Base-by-base conservation (phyloP, 345 rosid species). In the Eucalyptus marginata region DNA sequence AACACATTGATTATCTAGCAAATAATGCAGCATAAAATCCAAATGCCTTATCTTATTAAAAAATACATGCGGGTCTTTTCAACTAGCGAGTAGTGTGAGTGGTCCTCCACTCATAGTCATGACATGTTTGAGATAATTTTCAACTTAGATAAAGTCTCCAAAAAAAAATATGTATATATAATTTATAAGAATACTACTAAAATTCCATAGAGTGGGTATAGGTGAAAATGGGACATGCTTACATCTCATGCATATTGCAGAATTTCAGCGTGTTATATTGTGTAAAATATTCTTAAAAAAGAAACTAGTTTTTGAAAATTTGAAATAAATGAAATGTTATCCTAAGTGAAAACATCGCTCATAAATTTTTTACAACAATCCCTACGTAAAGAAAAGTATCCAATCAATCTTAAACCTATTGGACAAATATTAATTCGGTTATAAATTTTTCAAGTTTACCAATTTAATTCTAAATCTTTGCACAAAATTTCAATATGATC, bases 391-490 rank as follows among this genome's bases (percentile, higher is more conserved):
- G 7, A 58, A 58, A 24, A 58, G 25, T 25, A 25, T 58, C 66
- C 7, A 3, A 58, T 58, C n/a, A 68, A 3, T 68, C 24, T 16
- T 68, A 68, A 68, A 31, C 3, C 8, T 31, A 31, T 31, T 31
- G 1, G 17, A 66, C 0, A 66, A 4, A 31, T 15, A 8, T 8
- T 7, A 66, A 15, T 64, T 64, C 0, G 14, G 9, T 7, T 12
- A 11, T 62, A 29, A 13, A 6, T 5, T 62, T n/a, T n/a, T 29
- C 3, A 64, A 64, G 8, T 64, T n/a, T 6, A 7, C 4, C 76
- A n/a, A n/a, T 66, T 64, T n/a, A n/a, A n/a, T 66, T 15, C 36
- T 66, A 66, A n/a, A n/a, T 14, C 5, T 66, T 31, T 64, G 40
- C 22, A 8, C 18, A 8, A 31, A 66, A 66, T 66, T 66, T 31